Percentiles rank a stretch among this genome's conserved stretches.
Conservation (phyloP, 768 basidiomycete genomes). For the Ramaria rubella region DNA sequence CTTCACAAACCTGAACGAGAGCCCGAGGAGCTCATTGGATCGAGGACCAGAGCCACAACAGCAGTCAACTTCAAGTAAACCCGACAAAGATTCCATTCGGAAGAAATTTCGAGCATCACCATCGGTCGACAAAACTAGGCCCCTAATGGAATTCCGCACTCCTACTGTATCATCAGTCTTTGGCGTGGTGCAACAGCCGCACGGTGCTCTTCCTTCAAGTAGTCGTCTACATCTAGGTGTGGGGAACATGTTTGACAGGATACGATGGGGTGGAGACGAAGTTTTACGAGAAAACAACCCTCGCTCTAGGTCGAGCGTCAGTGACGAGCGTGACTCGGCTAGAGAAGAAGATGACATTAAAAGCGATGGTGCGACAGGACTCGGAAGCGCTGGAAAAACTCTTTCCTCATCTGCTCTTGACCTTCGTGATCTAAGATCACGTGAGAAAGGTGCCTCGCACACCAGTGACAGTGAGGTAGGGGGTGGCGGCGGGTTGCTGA, state of each 20-base stretch:
- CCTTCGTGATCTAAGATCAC: background rate
- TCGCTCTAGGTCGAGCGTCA: conserved; percentile 5
- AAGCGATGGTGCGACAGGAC: background rate
- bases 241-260: background rate
- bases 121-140: background rate
- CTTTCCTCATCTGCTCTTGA: background rate
- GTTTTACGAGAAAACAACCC: background rate
- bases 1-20: background rate
- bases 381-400: background rate
- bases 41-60: background rate
- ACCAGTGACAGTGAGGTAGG: conserved; percentile 7
- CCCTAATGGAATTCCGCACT: background rate
- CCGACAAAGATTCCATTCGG: background rate
- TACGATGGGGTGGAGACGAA: conserved; percentile 2
- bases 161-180: background rate
- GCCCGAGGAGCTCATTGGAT: background rate
- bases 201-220: background rate
- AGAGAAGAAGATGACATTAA: background rate
- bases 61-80: background rate
- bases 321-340: conserved; percentile 6
- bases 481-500: background rate
- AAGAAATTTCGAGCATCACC: conserved; percentile 1
- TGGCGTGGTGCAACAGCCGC: background rate
- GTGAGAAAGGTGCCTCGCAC: background rate
- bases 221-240: background rate